A percentile compares a stretch with the other conserved stretches of the same genome.
Conservation (phyloP, 2,329 filamentous ascomycete species). For the Penicillium sp. region DNA sequence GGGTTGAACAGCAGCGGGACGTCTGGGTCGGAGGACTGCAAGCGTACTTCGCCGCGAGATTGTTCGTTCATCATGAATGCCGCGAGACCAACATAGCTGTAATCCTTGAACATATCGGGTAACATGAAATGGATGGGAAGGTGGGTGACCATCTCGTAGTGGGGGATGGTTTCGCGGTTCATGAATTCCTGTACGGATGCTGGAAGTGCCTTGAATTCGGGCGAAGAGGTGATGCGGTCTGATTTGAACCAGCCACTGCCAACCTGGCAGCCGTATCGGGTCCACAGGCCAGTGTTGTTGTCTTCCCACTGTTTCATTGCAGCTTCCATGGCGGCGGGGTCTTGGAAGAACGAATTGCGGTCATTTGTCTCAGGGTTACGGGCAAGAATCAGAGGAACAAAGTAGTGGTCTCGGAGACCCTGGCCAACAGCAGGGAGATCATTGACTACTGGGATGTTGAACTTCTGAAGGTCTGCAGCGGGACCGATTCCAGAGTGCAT, state of each 20-base stretch:
- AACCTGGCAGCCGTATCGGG: slow-evolving; percentile 31
- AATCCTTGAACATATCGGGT: slow-evolving; percentile 40
- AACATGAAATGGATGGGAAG: slow-evolving; percentile 46
- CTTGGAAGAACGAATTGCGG: slow-evolving; percentile 49
- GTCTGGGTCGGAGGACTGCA: slow-evolving; percentile 54
- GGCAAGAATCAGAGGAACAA: slow-evolving; percentile 35
- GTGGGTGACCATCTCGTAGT: slow-evolving; percentile 56
- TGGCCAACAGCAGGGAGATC: slow-evolving; percentile 47
- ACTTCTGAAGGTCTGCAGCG: slow-evolving; percentile 40
- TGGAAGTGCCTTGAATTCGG: slow-evolving; percentile 55
- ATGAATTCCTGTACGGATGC: slow-evolving; percentile 47
- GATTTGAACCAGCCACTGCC: slow-evolving; percentile 46
- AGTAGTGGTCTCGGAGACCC: slow-evolving; percentile 48
- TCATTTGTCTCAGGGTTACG: slow-evolving; percentile 46
- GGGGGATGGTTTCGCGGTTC: slow-evolving; percentile 53
- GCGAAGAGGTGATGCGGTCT: slow-evolving; percentile 39
- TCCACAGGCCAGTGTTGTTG: slow-evolving; percentile 42
- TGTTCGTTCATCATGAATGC: slow-evolving; percentile 58
- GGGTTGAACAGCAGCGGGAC: slow-evolving; percentile 56
- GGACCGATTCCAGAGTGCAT: slow-evolving; percentile 53
- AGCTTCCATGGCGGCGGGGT: slow-evolving; percentile 43
- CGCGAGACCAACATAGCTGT: slow-evolving; percentile 47
- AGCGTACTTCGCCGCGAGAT: slow-evolving; percentile 51
- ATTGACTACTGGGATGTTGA: slow-evolving; percentile 44
- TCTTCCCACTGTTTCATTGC: slow-evolving; percentile 52